These are phyloP conservation scores for Termitomyces sp. DNA, from an alignment of 768 basidiomycete genomes.

Conservation along the genomic window DNA sequence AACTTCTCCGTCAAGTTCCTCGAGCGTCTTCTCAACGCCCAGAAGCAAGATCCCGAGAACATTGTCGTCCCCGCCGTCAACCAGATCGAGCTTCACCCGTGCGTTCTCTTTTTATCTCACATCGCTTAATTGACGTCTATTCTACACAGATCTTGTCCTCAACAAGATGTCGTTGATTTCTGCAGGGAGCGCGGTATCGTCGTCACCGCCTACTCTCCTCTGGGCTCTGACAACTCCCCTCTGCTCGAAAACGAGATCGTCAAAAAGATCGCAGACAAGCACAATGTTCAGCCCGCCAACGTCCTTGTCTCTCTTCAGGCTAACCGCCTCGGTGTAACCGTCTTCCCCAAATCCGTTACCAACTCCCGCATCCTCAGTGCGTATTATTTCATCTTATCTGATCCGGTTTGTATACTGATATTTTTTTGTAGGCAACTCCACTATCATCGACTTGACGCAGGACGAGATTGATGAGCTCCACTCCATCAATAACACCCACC, in stretches of 20 bases:
- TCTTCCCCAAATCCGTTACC: slow-evolving; percentile 76
- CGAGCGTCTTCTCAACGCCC: slow-evolving; percentile 43
- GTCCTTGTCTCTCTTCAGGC: slow-evolving; percentile 71
- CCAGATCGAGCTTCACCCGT: slow-evolving; percentile 77
- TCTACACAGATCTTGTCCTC: slow-evolving; percentile 46
- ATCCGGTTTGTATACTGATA: background rate
- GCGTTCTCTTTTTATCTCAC: slow-evolving; percentile 16
- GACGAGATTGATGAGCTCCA: slow-evolving; percentile 57
- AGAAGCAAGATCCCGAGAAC: slow-evolving; percentile 22
- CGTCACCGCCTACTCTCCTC: slow-evolving; percentile 74
- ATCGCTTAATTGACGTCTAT: background rate
- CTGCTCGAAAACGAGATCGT: slow-evolving; percentile 58
- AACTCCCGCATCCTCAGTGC: slow-evolving; percentile 52
- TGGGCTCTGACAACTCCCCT: slow-evolving; percentile 68
- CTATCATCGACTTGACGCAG: slow-evolving; percentile 52
- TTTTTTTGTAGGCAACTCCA: slow-evolving; percentile 42
- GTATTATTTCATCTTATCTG: slow-evolving; percentile 10
- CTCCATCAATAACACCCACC: slow-evolving; percentile 51
- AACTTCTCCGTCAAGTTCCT: slow-evolving; percentile 68
- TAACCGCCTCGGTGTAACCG: slow-evolving; percentile 55
- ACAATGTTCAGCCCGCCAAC: slow-evolving; percentile 55
- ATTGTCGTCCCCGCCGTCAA: slow-evolving; percentile 70
- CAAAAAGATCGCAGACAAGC: slow-evolving; percentile 53
- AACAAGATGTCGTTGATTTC: slow-evolving; percentile 58
- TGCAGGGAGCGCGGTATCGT: slow-evolving; percentile 61